Conservation (phyloP, 805 yeast genomes). For the Metschnikowia aberdeeniae region DNA sequence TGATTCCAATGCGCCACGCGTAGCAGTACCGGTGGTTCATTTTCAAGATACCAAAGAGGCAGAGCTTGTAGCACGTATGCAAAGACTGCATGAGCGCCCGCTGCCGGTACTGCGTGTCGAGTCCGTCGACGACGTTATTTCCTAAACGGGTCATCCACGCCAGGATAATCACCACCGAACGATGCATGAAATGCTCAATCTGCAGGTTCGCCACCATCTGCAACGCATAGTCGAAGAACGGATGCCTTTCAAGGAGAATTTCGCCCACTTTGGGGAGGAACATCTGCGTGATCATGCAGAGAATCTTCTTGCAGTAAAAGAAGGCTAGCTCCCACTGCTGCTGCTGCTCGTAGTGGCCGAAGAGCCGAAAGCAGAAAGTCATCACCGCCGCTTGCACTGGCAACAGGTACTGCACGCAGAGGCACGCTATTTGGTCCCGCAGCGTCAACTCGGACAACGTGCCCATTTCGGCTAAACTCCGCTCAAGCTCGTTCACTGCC, state of each 20-base stretch:
- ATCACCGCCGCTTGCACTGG: constrained; percentile 11
- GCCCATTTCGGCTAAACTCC: constrained; percentile 4
- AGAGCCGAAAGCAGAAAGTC: constrained; percentile 14
- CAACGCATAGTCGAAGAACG: constrained; percentile 6
- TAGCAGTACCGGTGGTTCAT: constrained; percentile 18
- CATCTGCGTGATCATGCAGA: constrained; percentile 10
- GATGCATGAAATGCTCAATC: constrained; percentile 13
- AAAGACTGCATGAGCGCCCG: constrained; percentile 9
- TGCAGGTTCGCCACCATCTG: constrained; percentile 13
- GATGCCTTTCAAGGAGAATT: constrained; percentile 9
- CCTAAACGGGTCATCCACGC: constrained; percentile 13
- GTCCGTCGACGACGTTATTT: constrained; percentile 1
- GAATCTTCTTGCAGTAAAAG: constrained; percentile 16
- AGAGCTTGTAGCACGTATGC: constrained; percentile 7
- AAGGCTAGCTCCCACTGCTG: constrained; percentile 5
- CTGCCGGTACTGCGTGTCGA: constrained; percentile 1
- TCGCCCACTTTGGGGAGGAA: constrained; percentile 10
- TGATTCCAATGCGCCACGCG: constrained; percentile 18
- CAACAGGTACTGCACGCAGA: constrained; percentile 6
- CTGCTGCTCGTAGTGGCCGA: constrained; percentile 14
- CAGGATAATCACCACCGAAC: constrained; percentile 9
- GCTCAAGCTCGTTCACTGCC: constrained; percentile 13
- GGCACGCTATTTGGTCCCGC: not conserved
- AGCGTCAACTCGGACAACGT: not conserved
- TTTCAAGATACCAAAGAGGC: constrained; percentile 12